phyloP scores from a whole-genome alignment of 441 rosid species.

The Brassica balearica region DNA sequence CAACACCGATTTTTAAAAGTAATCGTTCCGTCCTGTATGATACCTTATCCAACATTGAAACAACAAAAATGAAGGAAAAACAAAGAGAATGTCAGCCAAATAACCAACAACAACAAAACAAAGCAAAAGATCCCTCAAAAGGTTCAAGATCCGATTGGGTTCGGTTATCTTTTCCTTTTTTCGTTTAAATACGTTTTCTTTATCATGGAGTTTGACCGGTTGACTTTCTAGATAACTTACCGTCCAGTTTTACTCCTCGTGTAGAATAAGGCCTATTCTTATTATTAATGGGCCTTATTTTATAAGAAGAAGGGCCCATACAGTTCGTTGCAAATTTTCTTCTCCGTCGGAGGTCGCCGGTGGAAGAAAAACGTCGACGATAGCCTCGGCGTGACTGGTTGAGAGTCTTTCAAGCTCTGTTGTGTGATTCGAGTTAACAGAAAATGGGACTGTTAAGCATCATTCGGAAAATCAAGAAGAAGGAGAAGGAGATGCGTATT shows the following conservation, averaged over 20 bases:
- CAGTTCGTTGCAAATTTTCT: neutral
- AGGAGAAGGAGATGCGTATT: conserved; percentile 96
- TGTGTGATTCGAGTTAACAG: conserved; percentile 1
- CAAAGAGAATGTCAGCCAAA: conserved; percentile 38
- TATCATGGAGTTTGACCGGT: conserved; percentile 33
- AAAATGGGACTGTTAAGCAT: conserved; percentile 88
- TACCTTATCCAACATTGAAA: conserved; percentile 39
- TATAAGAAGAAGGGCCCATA: neutral
- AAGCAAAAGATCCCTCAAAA: conserved; percentile 27
- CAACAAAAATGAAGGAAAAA: conserved; percentile 11
- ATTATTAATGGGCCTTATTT: neutral
- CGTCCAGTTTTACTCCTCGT: conserved; percentile 4
- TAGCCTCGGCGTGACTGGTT: neutral
- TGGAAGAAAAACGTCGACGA: conserved; percentile 2
- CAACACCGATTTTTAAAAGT: neutral
- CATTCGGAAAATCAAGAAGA: conserved; percentile 89
- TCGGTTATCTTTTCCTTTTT: conserved; percentile 7
- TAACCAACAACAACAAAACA: neutral
- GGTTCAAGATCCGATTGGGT: conserved; percentile 43
- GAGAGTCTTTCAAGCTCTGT: neutral
- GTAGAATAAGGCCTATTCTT: neutral
- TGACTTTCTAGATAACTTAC: conserved; percentile 22
- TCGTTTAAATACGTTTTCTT: neutral
- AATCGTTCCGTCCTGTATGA: conserved; percentile 23
- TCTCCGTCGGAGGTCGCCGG: neutral